Conservation (phyloP, 371 early-diverging fungal genomes). For the Mortierella sp. region DNA sequence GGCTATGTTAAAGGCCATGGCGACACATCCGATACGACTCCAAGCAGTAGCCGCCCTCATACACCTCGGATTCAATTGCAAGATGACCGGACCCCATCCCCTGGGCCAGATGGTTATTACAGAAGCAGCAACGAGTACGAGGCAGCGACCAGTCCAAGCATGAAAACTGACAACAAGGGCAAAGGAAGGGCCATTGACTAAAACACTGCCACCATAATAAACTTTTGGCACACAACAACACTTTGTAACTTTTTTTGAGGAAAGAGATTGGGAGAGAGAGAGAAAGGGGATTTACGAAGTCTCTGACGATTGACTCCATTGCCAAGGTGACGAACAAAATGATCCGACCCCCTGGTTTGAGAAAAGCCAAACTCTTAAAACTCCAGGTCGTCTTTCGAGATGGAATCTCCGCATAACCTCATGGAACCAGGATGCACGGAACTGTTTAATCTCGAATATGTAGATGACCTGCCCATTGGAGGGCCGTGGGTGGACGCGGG, state of each 20-base stretch:
- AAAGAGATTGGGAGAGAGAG: too few species aligned
- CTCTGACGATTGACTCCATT: slow-evolving; percentile 36
- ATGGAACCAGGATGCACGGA: slow-evolving; percentile 3
- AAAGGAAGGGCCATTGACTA: slow-evolving; percentile 28
- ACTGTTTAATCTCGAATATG: slow-evolving; percentile 15
- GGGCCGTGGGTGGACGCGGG: background rate
- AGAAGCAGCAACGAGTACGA: slow-evolving; percentile 48
- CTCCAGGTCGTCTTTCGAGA: slow-evolving; percentile 29
- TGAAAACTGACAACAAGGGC: slow-evolving; percentile 28
- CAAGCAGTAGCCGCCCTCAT: slow-evolving; percentile 13
- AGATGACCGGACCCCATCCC: slow-evolving; percentile 15
- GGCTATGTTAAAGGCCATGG: too few species aligned
- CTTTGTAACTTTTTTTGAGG: background rate
- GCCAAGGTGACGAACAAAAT: slow-evolving; percentile 10
- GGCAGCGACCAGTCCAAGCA: slow-evolving; percentile 49
- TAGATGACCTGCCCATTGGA: background rate
- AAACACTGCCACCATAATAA: background rate
- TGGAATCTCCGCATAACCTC: slow-evolving; percentile 28
- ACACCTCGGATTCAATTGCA: slow-evolving; percentile 11
- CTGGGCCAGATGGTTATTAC: slow-evolving; percentile 34
- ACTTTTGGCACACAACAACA: background rate
- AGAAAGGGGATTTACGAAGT: slow-evolving; percentile 27
- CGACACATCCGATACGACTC: background rate
- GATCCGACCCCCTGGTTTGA: slow-evolving; percentile 9
- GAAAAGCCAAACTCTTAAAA: slow-evolving; percentile 33